Conservation (phyloP, 2,329 filamentous ascomycete species). For the Neofusicoccum cordaticola region DNA sequence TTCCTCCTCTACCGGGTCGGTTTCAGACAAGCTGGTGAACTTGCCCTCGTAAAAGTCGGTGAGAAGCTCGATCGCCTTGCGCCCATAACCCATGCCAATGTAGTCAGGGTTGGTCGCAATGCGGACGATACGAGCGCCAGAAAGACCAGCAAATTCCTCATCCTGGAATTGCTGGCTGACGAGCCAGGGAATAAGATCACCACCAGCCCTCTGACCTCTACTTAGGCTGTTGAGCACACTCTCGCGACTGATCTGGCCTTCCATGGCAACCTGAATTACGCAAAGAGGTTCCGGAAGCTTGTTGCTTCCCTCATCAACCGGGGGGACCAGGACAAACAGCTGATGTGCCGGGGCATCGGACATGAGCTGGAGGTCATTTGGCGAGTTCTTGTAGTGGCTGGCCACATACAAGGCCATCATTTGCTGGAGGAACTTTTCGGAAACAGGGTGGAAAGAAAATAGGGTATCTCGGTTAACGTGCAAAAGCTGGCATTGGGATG, state of each 20-base stretch:
- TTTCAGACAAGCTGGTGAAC: conserved; percentile 79
- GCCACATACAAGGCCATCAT: conserved; percentile 98
- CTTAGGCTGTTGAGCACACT: conserved; percentile 89
- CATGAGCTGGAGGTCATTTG: conserved; percentile 97
- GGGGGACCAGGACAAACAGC: conserved; percentile 88
- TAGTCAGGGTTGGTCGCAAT: conserved; percentile 98
- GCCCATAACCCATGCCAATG: conserved; percentile 87
- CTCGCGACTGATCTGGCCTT: conserved; percentile 90
- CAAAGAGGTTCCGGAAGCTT: conserved; percentile 89
- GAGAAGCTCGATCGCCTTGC: conserved; percentile 80
- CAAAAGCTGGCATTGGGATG: conserved; percentile 84
- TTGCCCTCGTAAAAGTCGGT: conserved; percentile 93
- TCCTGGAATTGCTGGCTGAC: conserved; percentile 98
- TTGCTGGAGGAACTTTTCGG: conserved; percentile 94
- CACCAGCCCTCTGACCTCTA: conserved; percentile 81
- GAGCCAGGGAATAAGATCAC: conserved; percentile 95
- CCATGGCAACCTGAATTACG: conserved; percentile 89
- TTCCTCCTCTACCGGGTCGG: conserved; percentile 52
- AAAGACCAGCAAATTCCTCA: conserved; percentile 89
- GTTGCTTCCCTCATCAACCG: conserved; percentile 71
- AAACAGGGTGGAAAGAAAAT: conserved; percentile 96
- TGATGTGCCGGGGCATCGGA: conserved; percentile 96
- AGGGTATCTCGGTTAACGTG: conserved; percentile 95
- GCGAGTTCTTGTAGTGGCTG: conserved; percentile 96
- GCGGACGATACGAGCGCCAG: conserved; percentile 85